These are phyloP conservation scores for Rubus idaeus DNA, from an alignment of 306 rosid species.

Conservation along the genomic window DNA sequence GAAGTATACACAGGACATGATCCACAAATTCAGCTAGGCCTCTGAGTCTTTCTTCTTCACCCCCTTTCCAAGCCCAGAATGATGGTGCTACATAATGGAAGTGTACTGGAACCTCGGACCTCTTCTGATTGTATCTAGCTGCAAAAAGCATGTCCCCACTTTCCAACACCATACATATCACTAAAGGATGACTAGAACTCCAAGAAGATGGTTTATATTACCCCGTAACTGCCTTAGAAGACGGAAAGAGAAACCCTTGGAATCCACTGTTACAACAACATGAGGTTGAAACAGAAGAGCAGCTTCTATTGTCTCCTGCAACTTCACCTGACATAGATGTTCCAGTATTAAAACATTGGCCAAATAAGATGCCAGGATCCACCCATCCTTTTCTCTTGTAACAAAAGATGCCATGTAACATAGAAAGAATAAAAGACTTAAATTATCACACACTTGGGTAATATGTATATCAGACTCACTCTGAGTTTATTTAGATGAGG, in stretches of 20 bases:
- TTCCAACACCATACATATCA: conserved; percentile 34
- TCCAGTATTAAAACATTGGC: conserved; percentile 12
- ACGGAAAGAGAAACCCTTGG: conserved; percentile 90
- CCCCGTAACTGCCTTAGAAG: conserved; percentile 78
- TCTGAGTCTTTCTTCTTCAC: conserved; percentile 73
- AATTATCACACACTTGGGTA: background rate
- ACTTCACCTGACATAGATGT: conserved; percentile 50
- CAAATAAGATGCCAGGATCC: background rate
- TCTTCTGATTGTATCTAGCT: conserved; percentile 58
- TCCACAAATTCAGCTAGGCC: conserved; percentile 80
- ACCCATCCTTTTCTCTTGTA: conserved; percentile 4
- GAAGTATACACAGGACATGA: conserved; percentile 85
- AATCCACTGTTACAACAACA: conserved; percentile 73
- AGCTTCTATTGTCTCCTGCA: conserved; percentile 71
- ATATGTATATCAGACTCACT: conserved; percentile 50
- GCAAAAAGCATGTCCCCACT: conserved; percentile 56
- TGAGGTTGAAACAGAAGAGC: conserved; percentile 82
- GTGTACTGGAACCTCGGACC: conserved; percentile 51
- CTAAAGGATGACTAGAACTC: conserved; percentile 27
- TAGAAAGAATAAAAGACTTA: background rate
- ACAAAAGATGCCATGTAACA: background rate
- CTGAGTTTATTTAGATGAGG: conserved; percentile 65
- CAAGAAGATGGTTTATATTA: conserved; percentile 39
- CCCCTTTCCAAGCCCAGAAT: conserved; percentile 99
- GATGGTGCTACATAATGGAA: conserved; percentile 93